A percentile compares a stretch with the other conserved stretches of the same genome.
Evolutionary conservation across 176 grass and related monocot species (phyloP).

Genomic region (Carex pumila): DNA sequence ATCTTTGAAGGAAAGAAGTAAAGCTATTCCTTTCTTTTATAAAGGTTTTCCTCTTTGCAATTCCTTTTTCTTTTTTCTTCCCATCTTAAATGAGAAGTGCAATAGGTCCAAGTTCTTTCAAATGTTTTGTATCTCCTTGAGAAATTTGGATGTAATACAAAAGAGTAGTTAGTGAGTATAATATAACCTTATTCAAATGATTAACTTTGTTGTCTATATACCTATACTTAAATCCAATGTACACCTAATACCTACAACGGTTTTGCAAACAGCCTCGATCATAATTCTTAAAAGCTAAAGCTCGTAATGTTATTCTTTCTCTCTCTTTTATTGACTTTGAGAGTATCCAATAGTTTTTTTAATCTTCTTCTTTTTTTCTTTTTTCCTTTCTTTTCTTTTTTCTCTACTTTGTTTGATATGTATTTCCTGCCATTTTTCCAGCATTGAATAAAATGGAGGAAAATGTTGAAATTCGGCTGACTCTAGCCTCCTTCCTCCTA

Average conservation of each 20-base stretch:
- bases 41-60: constrained; percentile 46
- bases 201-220: background rate
- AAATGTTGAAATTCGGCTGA: constrained; percentile 54
- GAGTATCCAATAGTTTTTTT: background rate
- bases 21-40: constrained; percentile 71
- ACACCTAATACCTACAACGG: background rate
- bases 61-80: background rate
- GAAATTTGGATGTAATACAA: background rate
- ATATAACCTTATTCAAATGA: background rate
- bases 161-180: background rate
- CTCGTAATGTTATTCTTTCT: background rate
- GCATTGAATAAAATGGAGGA: constrained; percentile 59
- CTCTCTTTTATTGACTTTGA: background rate
- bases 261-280: background rate
- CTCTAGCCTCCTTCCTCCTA: constrained; percentile 55
- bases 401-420: background rate
- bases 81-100: background rate
- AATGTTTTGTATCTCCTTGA: background rate
- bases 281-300: background rate
- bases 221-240: background rate
- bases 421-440: constrained; percentile 24
- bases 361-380: background rate
- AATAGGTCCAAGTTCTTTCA: background rate
- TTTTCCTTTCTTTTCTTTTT: background rate
- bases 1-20: constrained; percentile 42